Evolutionary conservation across 2,329 filamentous ascomycete genomes (phyloP).

Genomic region (Arthrobotrys entomopaga): DNA sequence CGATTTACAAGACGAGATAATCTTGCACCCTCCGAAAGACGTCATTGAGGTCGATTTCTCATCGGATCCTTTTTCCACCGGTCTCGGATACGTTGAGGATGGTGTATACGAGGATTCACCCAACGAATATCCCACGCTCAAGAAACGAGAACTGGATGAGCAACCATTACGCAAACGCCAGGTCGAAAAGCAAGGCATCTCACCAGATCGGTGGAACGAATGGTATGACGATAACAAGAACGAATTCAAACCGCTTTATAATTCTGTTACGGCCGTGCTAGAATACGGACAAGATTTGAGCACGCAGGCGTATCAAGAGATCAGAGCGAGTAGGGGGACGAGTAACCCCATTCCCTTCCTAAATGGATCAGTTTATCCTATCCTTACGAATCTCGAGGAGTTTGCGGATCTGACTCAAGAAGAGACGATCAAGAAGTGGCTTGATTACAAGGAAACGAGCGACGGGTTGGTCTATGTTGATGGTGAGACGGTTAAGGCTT

Average conservation of each 20-base stretch:
- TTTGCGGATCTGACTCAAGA: neutral
- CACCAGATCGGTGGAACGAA: conserved; percentile 10
- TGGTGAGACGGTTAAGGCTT: neutral
- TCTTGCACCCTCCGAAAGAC: neutral
- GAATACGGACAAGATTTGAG: conserved; percentile 7
- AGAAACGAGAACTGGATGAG: conserved; percentile 4
- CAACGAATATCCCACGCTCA: neutral
- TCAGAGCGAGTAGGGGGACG: conserved; percentile 1
- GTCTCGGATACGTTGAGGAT: conserved; percentile 6
- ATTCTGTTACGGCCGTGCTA: conserved; percentile 2
- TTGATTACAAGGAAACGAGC: conserved; percentile 11
- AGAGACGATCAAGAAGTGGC: conserved; percentile 6
- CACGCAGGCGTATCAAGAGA: conserved; percentile 14
- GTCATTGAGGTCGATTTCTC: conserved; percentile 13
- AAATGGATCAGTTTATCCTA: conserved; percentile 5
- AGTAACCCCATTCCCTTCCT: conserved; percentile 23
- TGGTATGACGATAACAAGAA: conserved; percentile 28
- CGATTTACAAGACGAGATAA: neutral
- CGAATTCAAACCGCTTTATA: conserved; percentile 20
- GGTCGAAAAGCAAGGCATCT: conserved; percentile 5
- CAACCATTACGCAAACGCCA: neutral
- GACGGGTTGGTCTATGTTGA: neutral
- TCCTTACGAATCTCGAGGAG: conserved; percentile 13
- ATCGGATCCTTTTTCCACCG: conserved; percentile 4
- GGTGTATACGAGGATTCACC: no score